Conservation (phyloP, 352 stramenopile species). For the Phytophthora constricta region DNA sequence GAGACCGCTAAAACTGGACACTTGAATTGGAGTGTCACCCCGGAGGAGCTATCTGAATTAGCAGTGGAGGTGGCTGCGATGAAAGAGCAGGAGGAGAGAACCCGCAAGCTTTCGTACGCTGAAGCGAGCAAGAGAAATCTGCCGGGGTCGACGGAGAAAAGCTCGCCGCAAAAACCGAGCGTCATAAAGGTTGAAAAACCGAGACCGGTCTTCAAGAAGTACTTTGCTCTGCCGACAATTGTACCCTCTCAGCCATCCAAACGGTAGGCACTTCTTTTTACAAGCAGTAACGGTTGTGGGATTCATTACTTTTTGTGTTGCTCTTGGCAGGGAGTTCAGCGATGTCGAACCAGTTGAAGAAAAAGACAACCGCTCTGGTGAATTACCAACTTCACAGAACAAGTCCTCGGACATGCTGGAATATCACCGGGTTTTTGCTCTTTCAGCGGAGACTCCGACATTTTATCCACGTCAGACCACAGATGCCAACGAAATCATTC, state of each 20-base stretch:
- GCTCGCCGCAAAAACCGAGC: neutral
- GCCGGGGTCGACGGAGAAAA: too few species aligned
- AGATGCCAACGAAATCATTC: conserved; percentile 39
- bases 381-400: too few species aligned
- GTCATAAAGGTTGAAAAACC: neutral
- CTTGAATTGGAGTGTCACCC: conserved; percentile 47
- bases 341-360: conserved; percentile 11
- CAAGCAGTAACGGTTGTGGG: conserved; percentile 2
- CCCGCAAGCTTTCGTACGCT: conserved; percentile 29
- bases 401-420: conserved; percentile 8
- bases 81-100: conserved; percentile 2
- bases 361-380: conserved; percentile 13
- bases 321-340: conserved; percentile 7
- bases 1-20: conserved; percentile 8
- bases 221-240: conserved; percentile 40
- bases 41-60: conserved; percentile 37
- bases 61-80: conserved; percentile 19
- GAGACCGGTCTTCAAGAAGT: conserved; percentile 35
- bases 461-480: conserved; percentile 45
- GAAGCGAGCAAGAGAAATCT: conserved; percentile 31
- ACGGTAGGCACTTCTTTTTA: neutral
- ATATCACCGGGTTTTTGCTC: conserved; percentile 33
- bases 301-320: too few species aligned
- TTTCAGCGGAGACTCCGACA: conserved; percentile 50
- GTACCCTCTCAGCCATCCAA: neutral